Percentiles rank a stretch among this genome's conserved stretches.
These are phyloP conservation scores for Botrytis paeoniae DNA, from an alignment of 2,329 filamentous ascomycete genomes.

Conservation along the genomic window DNA sequence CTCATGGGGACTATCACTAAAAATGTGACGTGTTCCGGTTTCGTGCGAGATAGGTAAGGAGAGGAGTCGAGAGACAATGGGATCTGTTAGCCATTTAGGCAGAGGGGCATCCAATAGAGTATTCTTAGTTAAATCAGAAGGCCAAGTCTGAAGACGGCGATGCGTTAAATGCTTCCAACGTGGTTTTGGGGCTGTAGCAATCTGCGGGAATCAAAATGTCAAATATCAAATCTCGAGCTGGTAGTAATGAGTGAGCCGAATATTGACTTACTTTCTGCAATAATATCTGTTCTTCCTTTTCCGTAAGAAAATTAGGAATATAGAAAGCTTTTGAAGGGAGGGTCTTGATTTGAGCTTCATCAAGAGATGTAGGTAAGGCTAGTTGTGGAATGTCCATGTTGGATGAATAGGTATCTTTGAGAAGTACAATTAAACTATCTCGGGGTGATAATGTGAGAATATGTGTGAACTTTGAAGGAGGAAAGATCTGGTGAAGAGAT, in stretches of 20 bases:
- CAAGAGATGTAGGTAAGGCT: constrained; percentile 42
- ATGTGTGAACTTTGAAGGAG: not conserved
- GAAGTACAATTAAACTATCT: not conserved
- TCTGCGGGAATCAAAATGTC: constrained; percentile 37
- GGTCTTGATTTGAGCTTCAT: constrained; percentile 49
- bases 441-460: not conserved
- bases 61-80: constrained; percentile 61
- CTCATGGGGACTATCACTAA: constrained; percentile 65
- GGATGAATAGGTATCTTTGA: not conserved
- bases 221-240: not conserved
- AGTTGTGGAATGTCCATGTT: constrained; percentile 21
- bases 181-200: constrained; percentile 64
- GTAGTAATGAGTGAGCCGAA: constrained; percentile 18
- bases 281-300: constrained; percentile 68
- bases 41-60: constrained; percentile 45
- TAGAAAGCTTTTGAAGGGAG: constrained; percentile 74
- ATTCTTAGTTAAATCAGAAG: constrained; percentile 76
- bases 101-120: constrained; percentile 72
- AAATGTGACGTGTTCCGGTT: constrained; percentile 45
- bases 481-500: not conserved
- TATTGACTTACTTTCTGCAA: constrained; percentile 61
- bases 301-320: constrained; percentile 77
- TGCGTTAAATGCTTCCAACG: constrained; percentile 87
- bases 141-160: constrained; percentile 86
- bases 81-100: constrained; percentile 70